Evolutionary conservation across 257 asterid genomes (phyloP), one percentile per base, ranked within the genome.

Genomic region (Asclepias syriaca): DNA sequence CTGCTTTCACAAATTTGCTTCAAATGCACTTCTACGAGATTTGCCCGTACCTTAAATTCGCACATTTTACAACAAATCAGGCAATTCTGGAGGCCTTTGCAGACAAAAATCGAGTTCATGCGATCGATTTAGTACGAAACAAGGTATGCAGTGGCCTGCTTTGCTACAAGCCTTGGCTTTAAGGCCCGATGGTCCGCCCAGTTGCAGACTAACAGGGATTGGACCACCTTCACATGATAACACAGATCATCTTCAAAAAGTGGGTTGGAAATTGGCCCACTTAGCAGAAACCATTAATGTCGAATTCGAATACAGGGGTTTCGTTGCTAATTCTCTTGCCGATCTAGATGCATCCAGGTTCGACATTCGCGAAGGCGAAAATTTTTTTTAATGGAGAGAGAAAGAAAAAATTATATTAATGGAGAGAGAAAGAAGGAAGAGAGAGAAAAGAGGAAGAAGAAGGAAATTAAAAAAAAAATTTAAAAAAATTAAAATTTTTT

Each of bases 121-220:
- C 89, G 0, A 87, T 90, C 34, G 98, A 93, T 93, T 90, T 77
- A 81, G 96, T 15, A 91, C 89, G 89, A 91, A 89, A 40, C 97
- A 93, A 75, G 98, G 98, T 69, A 86, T 91, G 96, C 98, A 93
- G 54, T 93, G 98, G 98, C 97, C 97, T 5, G 96, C 92, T 21
- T 74, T 93, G 74, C 70, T 93, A 48, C 98, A 93, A 43, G 98
- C 98, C 15, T 48, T 93, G 72, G 98, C 97, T 5, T 54, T 87
- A 43, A 71, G 97, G 61, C 89, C 91, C 5, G 97, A 91, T n/a
- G 98, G 98, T 49, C 91, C 98, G 1, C 97, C 98, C 4, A 83
- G 75, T 70, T 89, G 91, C 78, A 78, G 96, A 1, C 66, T 93
- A 18, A 93, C 97, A 13, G 98, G 96, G 48, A 81, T 93, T 34